These are phyloP conservation scores for Calonectria pseudoturangicola DNA, from an alignment of 2,329 filamentous ascomycete genomes.

Conservation along the genomic window DNA sequence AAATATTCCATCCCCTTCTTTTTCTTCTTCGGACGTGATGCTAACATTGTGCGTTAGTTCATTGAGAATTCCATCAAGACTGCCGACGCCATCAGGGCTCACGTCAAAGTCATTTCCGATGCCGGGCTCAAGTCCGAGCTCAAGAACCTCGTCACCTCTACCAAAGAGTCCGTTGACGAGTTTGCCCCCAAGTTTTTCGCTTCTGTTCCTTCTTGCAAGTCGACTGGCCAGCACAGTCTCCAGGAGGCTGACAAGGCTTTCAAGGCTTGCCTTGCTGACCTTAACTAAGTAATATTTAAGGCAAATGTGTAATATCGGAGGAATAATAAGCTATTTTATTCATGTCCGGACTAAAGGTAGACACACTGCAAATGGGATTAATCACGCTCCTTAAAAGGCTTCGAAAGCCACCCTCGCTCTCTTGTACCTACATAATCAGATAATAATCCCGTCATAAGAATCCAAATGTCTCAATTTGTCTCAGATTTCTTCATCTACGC, in stretches of 20 bases:
- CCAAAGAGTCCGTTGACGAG: conserved; percentile 10
- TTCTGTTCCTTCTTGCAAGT: conserved; percentile 11
- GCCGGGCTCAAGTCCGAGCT: neutral
- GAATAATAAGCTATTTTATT: neutral
- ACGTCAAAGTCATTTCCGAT: neutral
- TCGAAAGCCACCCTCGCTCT: neutral
- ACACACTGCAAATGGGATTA: neutral
- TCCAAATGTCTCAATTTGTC: neutral
- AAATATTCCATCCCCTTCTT: neutral
- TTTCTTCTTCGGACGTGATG: too few species aligned
- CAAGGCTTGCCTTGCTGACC: neutral
- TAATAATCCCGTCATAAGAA: neutral
- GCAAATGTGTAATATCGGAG: neutral
- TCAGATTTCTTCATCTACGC: neutral
- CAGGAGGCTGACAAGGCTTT: conserved; percentile 19
- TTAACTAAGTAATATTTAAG: neutral
- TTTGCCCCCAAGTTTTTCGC: conserved; percentile 6
- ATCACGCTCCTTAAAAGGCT: conserved; percentile 16
- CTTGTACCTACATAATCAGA: neutral
- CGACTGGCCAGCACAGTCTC: conserved; percentile 10
- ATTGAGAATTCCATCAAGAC: conserved; percentile 14
- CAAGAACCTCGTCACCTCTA: conserved; percentile 9
- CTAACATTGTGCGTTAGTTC: neutral
- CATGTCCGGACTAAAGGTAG: neutral
- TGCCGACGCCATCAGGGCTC: conserved; percentile 1